phyloP scores from a whole-genome alignment of 2,329 filamentous ascomycete genomes.

The Colletotrichum noveboracense region DNA sequence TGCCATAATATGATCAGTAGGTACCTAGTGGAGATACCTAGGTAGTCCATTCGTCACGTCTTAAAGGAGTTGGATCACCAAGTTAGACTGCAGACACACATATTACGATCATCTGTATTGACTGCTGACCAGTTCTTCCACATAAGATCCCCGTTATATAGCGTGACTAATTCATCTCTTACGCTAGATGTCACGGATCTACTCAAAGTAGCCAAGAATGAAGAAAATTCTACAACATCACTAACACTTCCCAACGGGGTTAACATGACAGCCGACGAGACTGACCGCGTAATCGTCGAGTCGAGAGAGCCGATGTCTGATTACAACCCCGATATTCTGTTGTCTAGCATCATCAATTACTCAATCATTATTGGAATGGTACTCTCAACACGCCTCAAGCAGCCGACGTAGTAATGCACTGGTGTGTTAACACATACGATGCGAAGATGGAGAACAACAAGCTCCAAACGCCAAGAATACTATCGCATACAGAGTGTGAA shows the following conservation, averaged over 20 bases:
- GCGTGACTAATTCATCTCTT: too few relatives aligned
- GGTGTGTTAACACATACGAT: neutral
- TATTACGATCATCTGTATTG: too few relatives aligned
- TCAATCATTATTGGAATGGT: neutral
- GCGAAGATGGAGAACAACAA: neutral
- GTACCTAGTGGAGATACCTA: too few relatives aligned
- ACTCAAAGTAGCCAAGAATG: neutral
- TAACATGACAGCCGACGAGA: neutral
- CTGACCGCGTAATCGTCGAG: neutral
- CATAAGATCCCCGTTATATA: too few relatives aligned
- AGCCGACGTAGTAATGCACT: neutral
- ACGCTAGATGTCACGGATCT: neutral
- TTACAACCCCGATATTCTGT: fast-evolving
- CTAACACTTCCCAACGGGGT: neutral
- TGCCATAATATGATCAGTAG: neutral
- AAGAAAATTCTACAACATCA: neutral
- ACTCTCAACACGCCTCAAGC: neutral
- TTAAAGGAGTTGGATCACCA: neutral
- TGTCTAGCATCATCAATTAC: neutral
- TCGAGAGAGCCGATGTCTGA: neutral
- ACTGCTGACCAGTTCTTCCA: neutral
- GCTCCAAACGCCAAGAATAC: neutral
- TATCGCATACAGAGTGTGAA: neutral
- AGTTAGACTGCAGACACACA: too few relatives aligned
- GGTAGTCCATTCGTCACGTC: too few relatives aligned